phyloP scores from a whole-genome alignment of 2,329 filamentous ascomycete species.

The Stemphylium lycopersici region DNA sequence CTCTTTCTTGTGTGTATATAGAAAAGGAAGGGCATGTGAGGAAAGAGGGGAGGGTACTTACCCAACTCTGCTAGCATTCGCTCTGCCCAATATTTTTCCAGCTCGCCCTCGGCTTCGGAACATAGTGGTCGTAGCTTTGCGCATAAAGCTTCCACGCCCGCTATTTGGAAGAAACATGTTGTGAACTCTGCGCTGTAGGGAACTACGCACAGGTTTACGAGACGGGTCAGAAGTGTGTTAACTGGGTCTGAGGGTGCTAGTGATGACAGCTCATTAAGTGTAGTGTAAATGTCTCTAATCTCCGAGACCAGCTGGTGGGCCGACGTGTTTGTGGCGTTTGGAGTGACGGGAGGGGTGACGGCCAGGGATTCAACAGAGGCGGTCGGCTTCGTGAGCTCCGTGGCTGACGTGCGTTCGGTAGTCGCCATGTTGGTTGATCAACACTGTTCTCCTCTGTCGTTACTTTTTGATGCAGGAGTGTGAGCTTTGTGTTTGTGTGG shows the following conservation, averaged over 20 bases:
- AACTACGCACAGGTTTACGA: slow-evolving; percentile 48
- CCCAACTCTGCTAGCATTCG: slow-evolving; percentile 33
- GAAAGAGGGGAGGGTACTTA: background rate
- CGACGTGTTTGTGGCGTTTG: slow-evolving; percentile 19
- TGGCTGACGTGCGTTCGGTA: background rate
- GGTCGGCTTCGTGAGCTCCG: background rate
- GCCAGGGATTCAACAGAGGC: background rate
- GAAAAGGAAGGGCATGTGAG: background rate
- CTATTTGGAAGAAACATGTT: slow-evolving; percentile 38
- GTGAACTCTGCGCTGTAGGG: slow-evolving; percentile 30
- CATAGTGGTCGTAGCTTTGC: slow-evolving; percentile 52
- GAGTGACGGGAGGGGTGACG: slow-evolving; percentile 33
- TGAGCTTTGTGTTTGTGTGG: too few relatives aligned
- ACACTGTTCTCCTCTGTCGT: background rate
- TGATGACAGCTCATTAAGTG: slow-evolving; percentile 19
- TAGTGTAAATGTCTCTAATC: slow-evolving; percentile 26
- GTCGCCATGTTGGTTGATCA: background rate
- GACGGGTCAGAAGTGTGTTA: slow-evolving; percentile 45
- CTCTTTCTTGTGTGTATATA: too few relatives aligned
- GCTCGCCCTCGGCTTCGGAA: slow-evolving; percentile 52
- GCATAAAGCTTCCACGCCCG: slow-evolving; percentile 42
- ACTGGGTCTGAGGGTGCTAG: slow-evolving; percentile 43
- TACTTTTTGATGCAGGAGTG: background rate
- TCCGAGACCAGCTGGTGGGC: slow-evolving; percentile 30
- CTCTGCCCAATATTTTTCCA: slow-evolving; percentile 55